phyloP scores from a whole-genome alignment of 176 grass and related monocot species.

The Carex littledalei region DNA sequence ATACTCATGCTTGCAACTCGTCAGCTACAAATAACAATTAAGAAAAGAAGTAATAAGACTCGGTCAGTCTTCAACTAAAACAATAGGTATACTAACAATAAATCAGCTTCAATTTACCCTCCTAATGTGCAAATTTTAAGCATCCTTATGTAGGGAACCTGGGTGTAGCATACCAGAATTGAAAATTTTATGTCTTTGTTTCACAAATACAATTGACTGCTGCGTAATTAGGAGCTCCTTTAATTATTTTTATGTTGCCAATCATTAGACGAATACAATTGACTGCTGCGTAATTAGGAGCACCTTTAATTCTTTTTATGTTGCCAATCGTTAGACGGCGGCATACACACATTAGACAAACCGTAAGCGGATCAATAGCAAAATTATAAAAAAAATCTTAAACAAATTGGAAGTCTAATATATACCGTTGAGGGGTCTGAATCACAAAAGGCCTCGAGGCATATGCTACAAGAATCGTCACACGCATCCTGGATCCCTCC shows the following conservation, averaged over 20 bases:
- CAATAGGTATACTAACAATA: not conserved
- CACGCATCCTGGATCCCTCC: constrained; percentile 91
- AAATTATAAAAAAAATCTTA: not conserved
- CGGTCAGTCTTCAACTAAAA: not conserved
- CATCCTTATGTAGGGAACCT: not conserved
- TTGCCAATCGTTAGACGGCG: not conserved
- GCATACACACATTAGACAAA: not conserved
- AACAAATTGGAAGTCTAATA: not conserved
- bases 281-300: not conserved
- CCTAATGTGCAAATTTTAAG: not conserved
- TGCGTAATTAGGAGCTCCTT: not conserved
- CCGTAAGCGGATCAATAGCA: not conserved
- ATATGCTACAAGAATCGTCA: constrained; percentile 96
- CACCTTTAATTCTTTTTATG: not conserved
- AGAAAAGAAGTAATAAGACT: not conserved
- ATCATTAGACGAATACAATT: not conserved
- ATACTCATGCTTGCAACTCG: constrained; percentile 84
- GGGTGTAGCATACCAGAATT: not conserved
- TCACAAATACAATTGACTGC: not conserved
- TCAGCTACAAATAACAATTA: constrained; percentile 40
- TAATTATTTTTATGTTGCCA: not conserved
- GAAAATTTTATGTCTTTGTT: not conserved
- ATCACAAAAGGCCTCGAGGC: constrained; percentile 87
- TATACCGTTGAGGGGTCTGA: constrained; percentile 84
- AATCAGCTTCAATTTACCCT: not conserved